These are phyloP conservation scores for Nakazawaea ambrosiae DNA, from an alignment of 805 yeast species.

Conservation along the genomic window DNA sequence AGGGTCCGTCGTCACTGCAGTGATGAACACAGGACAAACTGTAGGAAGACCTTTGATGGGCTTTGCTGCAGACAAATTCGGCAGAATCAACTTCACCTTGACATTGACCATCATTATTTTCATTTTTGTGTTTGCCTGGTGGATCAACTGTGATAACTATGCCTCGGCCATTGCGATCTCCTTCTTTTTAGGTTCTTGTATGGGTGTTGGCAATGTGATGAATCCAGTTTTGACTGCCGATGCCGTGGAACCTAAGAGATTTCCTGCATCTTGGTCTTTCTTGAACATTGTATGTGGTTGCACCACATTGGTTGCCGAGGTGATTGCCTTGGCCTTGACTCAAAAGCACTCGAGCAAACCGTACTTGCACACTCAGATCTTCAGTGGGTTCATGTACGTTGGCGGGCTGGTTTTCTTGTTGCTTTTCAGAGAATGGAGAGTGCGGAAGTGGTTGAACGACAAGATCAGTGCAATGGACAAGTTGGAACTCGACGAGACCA, in stretches of 20 bases:
- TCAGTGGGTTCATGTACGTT: constrained; percentile 45
- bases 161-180: constrained; percentile 32
- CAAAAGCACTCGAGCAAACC: constrained; percentile 26
- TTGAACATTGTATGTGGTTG: constrained; percentile 20
- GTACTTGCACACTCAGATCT: constrained; percentile 52
- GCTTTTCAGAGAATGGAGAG: constrained; percentile 45
- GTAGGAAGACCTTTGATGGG: constrained; percentile 47
- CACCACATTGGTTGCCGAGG: constrained; percentile 22
- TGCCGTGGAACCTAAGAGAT: constrained; percentile 18
- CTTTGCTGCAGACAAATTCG: constrained; percentile 33
- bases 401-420: constrained; percentile 34
- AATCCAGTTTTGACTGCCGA: constrained; percentile 24
- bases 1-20: constrained; percentile 38
- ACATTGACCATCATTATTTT: constrained; percentile 25
- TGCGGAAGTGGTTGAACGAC: constrained; percentile 26
- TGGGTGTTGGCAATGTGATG: constrained; percentile 35
- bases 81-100: constrained; percentile 39
- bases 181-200: constrained; percentile 33
- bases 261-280: constrained; percentile 23
- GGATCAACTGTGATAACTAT: constrained; percentile 29
- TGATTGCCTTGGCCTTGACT: constrained; percentile 22
- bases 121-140: constrained; percentile 34
- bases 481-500: background rate
- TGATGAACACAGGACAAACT: constrained; percentile 38
- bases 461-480: background rate